phyloP scores from a whole-genome alignment of 2,329 filamentous ascomycete genomes.

The Fusarium redolens region DNA sequence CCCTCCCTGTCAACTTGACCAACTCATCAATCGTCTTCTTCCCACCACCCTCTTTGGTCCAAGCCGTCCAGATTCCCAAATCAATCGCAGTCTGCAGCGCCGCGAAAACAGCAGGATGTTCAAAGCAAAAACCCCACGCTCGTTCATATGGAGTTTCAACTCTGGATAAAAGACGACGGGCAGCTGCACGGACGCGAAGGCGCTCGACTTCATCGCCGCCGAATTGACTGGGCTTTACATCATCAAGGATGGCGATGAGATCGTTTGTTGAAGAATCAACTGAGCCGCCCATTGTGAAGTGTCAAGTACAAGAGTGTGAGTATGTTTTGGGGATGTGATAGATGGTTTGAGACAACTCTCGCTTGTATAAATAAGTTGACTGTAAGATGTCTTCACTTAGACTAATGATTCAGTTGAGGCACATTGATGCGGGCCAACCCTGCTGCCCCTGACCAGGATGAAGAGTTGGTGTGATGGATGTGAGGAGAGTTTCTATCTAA shows the following conservation, averaged over 20 bases:
- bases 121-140: constrained; percentile 35
- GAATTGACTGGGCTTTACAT: constrained; percentile 3
- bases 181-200: constrained; percentile 24
- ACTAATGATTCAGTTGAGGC: not conserved
- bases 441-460: not conserved
- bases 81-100: constrained; percentile 27
- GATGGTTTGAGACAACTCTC: not conserved
- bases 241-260: constrained; percentile 18
- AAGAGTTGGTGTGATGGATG: not conserved
- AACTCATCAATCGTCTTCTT: constrained; percentile 29
- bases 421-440: not conserved
- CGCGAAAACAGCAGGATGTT: constrained; percentile 29
- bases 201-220: constrained; percentile 27
- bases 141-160: constrained; percentile 28
- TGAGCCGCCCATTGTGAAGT: not conserved
- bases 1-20: constrained; percentile 1
- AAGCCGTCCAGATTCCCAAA: constrained; percentile 26
- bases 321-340: not conserved
- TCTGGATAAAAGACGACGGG: constrained; percentile 18
- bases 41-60: constrained; percentile 9
- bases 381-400: rapidly evolving
- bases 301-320: too few relatives aligned
- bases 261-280: not conserved
- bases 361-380: not conserved
- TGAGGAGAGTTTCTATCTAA: not conserved